A percentile compares a stretch with the other conserved stretches of the same genome.
Conservation (phyloP, 345 rosid species). For the Melastoma malabathricum region DNA sequence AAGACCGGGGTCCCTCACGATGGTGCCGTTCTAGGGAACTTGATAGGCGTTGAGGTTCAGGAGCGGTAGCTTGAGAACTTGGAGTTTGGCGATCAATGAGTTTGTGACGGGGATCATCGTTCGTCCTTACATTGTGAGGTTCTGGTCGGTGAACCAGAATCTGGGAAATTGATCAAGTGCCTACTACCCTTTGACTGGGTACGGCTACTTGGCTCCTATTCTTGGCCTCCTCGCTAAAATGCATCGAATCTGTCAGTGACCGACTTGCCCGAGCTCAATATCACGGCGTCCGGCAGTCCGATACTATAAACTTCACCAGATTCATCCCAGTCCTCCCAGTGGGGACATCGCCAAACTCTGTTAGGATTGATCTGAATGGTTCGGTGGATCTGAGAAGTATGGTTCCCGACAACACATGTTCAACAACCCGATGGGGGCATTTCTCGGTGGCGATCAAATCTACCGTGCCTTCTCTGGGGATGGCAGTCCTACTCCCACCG, state of each 20-base stretch:
- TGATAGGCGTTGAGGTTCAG: constrained; percentile 74
- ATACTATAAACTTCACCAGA: constrained; percentile 47
- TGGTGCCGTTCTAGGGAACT: constrained; percentile 42
- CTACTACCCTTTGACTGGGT: constrained; percentile 46
- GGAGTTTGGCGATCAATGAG: constrained; percentile 24
- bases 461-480: constrained; percentile 30
- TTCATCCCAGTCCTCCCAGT: constrained; percentile 25
- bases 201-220: constrained; percentile 57
- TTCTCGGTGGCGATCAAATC: constrained; percentile 71
- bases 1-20: constrained; percentile 58
- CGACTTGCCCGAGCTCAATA: constrained; percentile 29
- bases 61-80: constrained; percentile 65
- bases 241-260: constrained; percentile 55
- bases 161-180: constrained; percentile 50
- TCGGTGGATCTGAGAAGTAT: constrained; percentile 38
- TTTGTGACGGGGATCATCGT: constrained; percentile 44
- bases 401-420: constrained; percentile 43
- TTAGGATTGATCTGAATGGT: constrained; percentile 51
- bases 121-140: constrained; percentile 59
- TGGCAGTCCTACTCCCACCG: constrained; percentile 11
- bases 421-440: constrained; percentile 57
- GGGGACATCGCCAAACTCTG: constrained; percentile 56
- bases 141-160: constrained; percentile 78
- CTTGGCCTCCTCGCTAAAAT: constrained; percentile 73
- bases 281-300: constrained; percentile 39